phyloP scores from a whole-genome alignment of 441 rosid genomes.

The Aquilaria agallochum region DNA sequence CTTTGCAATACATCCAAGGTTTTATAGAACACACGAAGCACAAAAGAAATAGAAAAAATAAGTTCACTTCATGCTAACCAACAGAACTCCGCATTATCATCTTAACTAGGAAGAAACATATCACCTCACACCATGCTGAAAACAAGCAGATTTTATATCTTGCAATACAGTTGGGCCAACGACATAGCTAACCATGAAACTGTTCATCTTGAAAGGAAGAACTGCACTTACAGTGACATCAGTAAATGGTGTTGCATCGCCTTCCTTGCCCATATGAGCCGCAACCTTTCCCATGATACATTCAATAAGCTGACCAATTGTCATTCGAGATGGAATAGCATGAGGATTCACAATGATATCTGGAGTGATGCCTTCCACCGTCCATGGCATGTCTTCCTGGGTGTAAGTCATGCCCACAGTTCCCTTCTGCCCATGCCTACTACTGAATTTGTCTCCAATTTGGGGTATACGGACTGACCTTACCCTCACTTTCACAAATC shows the following conservation, averaged over 20 bases:
- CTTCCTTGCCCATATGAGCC: slow-evolving; percentile 99
- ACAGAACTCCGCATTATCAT: too few relatives aligned
- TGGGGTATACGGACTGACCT: slow-evolving; percentile 97
- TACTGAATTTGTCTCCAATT: slow-evolving; percentile 96
- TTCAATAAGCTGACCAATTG: slow-evolving; percentile 97
- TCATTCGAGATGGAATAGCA: slow-evolving; percentile 99
- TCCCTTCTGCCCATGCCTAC: slow-evolving; percentile 99
- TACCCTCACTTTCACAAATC: slow-evolving; percentile 98
- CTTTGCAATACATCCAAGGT: not conserved
- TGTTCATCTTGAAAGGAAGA: too few relatives aligned
- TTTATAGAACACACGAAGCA: too few relatives aligned
- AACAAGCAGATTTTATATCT: too few relatives aligned
- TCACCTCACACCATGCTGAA: too few relatives aligned
- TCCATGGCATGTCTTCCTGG: slow-evolving; percentile 99
- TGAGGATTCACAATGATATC: slow-evolving; percentile 96
- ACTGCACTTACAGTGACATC: slow-evolving; percentile 81
- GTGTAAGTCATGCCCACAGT: slow-evolving; percentile 99
- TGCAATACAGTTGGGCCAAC: too few relatives aligned
- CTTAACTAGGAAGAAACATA: too few relatives aligned
- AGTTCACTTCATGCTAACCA: too few relatives aligned
- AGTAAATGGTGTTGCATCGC: slow-evolving; percentile 97
- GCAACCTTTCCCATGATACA: slow-evolving; percentile 99
- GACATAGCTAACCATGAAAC: too few relatives aligned
- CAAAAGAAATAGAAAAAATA: too few relatives aligned
- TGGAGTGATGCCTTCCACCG: slow-evolving; percentile 92